Evolutionary conservation across 805 yeast genomes (phyloP).

Genomic region (Ogataea trehaloabstinens): DNA sequence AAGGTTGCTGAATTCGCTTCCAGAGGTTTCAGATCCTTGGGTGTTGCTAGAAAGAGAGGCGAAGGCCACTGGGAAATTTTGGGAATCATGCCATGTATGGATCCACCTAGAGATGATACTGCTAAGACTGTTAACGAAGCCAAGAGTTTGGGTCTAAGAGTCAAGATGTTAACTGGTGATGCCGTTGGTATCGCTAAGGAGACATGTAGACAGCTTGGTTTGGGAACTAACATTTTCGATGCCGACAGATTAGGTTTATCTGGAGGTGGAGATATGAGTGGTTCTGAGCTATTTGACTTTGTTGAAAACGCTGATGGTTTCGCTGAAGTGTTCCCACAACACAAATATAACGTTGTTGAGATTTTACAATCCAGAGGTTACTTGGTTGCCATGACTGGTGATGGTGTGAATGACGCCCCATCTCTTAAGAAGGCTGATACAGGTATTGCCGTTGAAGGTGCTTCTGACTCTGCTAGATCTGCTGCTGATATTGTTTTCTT

Average conservation of each 20-base stretch:
- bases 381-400: conserved; percentile 99
- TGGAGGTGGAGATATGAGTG: conserved; percentile 91
- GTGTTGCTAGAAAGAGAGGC: conserved; percentile 98
- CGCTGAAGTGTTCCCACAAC: conserved; percentile 98
- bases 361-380: conserved; percentile 93
- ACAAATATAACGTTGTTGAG: conserved; percentile 94
- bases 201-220: conserved; percentile 96
- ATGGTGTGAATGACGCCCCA: conserved; percentile 98
- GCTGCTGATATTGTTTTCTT: conserved; percentile 96
- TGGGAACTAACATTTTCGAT: conserved; percentile 94
- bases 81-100: conserved; percentile 98
- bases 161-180: conserved; percentile 98
- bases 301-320: conserved; percentile 98
- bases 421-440: conserved; percentile 93
- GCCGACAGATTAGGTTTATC: conserved; percentile 96
- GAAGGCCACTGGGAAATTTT: conserved; percentile 97
- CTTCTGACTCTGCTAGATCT: conserved; percentile 95
- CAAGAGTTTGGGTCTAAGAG: conserved; percentile 85
- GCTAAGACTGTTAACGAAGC: conserved; percentile 93
- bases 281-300: conserved; percentile 95
- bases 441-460: conserved; percentile 99
- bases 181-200: conserved; percentile 99
- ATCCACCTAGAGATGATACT: conserved; percentile 98
- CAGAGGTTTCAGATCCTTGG: conserved; percentile 97
- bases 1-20: conserved; percentile 97